A percentile compares a stretch with the other conserved stretches of the same genome.
Conservation (phyloP, 495 filamentous ascomycete genomes). For the Umbilicaria muhlenbergii region DNA sequence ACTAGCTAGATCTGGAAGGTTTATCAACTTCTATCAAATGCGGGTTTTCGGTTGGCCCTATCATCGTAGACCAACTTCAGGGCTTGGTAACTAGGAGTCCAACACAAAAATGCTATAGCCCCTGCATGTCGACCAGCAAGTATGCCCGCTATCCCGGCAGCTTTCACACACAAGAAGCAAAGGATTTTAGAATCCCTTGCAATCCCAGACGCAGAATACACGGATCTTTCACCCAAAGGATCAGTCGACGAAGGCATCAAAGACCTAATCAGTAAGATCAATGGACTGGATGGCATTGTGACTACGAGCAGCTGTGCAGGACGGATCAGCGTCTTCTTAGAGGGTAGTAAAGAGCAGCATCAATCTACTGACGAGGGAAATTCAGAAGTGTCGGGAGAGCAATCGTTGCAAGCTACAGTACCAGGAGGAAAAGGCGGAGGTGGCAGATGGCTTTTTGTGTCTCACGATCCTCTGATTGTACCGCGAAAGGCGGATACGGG, state of each 20-base stretch:
- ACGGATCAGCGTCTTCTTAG: slow-evolving; percentile 68
- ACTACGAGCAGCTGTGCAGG: slow-evolving; percentile 90
- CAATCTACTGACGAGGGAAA: background rate
- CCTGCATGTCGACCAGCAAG: no score
- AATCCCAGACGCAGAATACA: slow-evolving; percentile 47
- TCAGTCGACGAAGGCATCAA: slow-evolving; percentile 62
- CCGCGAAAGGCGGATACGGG: slow-evolving; percentile 6
- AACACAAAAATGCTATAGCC: no score
- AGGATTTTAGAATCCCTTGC: slow-evolving; percentile 50
- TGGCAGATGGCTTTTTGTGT: slow-evolving; percentile 75
- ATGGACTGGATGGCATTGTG: slow-evolving; percentile 53
- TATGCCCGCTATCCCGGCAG: slow-evolving; percentile 12
- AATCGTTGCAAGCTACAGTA: slow-evolving; percentile 23
- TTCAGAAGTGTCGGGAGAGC: slow-evolving; percentile 1
- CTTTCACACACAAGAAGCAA: slow-evolving; percentile 44
- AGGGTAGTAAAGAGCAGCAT: slow-evolving; percentile 43
- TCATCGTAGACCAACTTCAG: no score
- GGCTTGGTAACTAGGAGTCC: no score
- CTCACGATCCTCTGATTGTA: slow-evolving; percentile 52
- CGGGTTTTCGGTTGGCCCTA: no score
- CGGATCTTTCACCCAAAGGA: slow-evolving; percentile 73
- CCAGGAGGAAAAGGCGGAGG: slow-evolving; percentile 68
- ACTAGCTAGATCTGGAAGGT: no score
- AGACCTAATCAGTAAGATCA: slow-evolving; percentile 61
- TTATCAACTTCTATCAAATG: no score